phyloP scores from a whole-genome alignment of 1,139 yeast species.

The Diutina neorugosa region DNA sequence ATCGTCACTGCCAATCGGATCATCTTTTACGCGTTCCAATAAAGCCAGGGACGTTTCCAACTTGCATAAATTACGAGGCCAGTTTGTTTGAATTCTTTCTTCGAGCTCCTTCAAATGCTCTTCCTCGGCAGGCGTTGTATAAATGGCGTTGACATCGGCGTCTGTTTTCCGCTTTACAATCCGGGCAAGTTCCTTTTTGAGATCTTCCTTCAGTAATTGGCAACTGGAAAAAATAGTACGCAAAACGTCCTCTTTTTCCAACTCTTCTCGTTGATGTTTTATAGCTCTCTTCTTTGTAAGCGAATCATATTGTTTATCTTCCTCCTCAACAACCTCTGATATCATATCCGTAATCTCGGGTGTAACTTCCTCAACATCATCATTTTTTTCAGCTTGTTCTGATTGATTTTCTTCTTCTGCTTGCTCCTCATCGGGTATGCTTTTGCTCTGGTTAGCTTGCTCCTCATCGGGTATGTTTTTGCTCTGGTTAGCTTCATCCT shows the following conservation, averaged over 20 bases:
- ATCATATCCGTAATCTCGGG: conserved; percentile 25
- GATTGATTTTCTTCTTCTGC: conserved; percentile 11
- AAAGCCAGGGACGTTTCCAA: conserved; percentile 47
- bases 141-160: not conserved
- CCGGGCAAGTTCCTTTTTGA: not conserved
- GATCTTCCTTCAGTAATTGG: conserved; percentile 12
- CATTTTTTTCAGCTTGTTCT: not conserved
- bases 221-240: conserved; percentile 15
- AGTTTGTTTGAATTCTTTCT: conserved; percentile 20
- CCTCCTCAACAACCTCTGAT: conserved; percentile 10
- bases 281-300: not conserved
- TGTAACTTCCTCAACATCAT: conserved; percentile 22
- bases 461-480: too few species aligned
- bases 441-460: not conserved
- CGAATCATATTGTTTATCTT: not conserved
- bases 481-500: not conserved
- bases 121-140: conserved; percentile 4
- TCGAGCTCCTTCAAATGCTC: conserved; percentile 11
- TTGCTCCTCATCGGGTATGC: too few species aligned
- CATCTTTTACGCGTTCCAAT: conserved; percentile 45
- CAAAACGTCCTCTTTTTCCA: conserved; percentile 1
- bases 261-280: not conserved
- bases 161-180: not conserved
- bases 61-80: conserved; percentile 41
- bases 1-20: conserved; percentile 53